phyloP scores from a whole-genome alignment of 2,329 filamentous ascomycete genomes.

The Pestalotiopsis sp. region DNA sequence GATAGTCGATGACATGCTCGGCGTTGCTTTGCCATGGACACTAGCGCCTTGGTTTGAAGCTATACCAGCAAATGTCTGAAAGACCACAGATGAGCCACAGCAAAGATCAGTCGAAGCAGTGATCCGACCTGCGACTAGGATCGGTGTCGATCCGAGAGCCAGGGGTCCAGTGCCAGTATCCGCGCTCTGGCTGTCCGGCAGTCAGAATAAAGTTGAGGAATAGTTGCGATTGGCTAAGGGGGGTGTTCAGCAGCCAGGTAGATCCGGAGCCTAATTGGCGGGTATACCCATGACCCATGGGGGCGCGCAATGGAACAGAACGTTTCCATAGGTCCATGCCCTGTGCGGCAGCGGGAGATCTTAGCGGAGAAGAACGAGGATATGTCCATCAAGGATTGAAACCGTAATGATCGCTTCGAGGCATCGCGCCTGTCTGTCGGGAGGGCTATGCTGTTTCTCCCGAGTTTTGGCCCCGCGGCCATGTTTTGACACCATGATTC shows the following conservation, averaged over 20 bases:
- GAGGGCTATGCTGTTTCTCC: slow-evolving; percentile 12
- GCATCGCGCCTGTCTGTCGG: not conserved
- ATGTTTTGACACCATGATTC: slow-evolving; percentile 7
- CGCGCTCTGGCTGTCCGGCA: not conserved
- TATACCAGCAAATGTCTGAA: slow-evolving; percentile 6
- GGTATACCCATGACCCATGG: not conserved
- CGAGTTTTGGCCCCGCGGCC: slow-evolving; percentile 1
- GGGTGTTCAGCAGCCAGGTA: not conserved
- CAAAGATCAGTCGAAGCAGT: slow-evolving; percentile 14
- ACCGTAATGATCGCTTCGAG: not conserved
- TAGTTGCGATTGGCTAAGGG: slow-evolving; percentile 12
- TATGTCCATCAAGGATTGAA: slow-evolving; percentile 8
- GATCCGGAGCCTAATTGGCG: not conserved
- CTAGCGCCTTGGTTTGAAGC: slow-evolving; percentile 7
- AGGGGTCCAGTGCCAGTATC: not conserved
- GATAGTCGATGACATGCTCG: not conserved
- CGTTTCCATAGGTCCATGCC: not conserved
- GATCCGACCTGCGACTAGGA: slow-evolving; percentile 7
- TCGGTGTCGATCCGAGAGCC: not conserved
- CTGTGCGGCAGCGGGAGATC: slow-evolving; percentile 9
- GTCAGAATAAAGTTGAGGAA: slow-evolving; percentile 8
- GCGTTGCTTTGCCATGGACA: not conserved
- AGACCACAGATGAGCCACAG: slow-evolving; percentile 2
- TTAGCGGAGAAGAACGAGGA: not conserved
- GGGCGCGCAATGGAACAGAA: not conserved